phyloP scores from a whole-genome alignment of 2,329 filamentous ascomycete genomes.

The Purpureocillium lavendulum region DNA sequence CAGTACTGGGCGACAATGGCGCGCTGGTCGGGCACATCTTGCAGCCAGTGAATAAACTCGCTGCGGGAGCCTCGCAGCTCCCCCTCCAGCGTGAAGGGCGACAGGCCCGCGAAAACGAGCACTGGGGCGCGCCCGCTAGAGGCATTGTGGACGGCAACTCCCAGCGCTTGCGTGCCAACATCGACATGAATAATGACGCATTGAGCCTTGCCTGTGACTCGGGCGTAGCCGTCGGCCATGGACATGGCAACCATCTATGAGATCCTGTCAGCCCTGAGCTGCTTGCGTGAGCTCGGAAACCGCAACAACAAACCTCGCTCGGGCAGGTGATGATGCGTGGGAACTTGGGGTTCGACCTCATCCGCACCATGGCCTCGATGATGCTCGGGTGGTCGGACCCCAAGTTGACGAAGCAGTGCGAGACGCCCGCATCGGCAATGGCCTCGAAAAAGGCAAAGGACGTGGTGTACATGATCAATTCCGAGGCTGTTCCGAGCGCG shows the following conservation, averaged over 20 bases:
- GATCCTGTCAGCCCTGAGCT: background rate
- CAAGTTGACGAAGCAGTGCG: slow-evolving; percentile 54
- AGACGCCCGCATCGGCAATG: slow-evolving; percentile 60
- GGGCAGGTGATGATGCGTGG: slow-evolving; percentile 71
- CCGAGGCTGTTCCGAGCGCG: background rate
- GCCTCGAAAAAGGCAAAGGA: slow-evolving; percentile 79
- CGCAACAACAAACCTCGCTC: slow-evolving; percentile 51
- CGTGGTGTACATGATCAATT: slow-evolving; percentile 53
- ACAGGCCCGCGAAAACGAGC: slow-evolving; percentile 66
- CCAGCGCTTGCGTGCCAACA: slow-evolving; percentile 67
- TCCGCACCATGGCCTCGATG: slow-evolving; percentile 72
- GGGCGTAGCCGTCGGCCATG: slow-evolving; percentile 73
- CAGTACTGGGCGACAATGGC: slow-evolving; percentile 73
- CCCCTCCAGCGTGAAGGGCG: slow-evolving; percentile 64
- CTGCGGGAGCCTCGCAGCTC: slow-evolving; percentile 64
- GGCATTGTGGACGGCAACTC: slow-evolving; percentile 66
- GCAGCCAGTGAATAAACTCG: slow-evolving; percentile 75
- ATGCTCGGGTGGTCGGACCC: slow-evolving; percentile 67
- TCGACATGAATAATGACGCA: slow-evolving; percentile 70
- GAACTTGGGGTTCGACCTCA: slow-evolving; percentile 56
- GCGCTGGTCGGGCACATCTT: slow-evolving; percentile 70
- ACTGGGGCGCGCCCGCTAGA: slow-evolving; percentile 62
- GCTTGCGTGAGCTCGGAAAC: no score
- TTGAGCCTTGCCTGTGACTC: slow-evolving; percentile 59
- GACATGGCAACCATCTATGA: slow-evolving; percentile 72